phyloP scores from a whole-genome alignment of 2,329 filamentous ascomycete species.

The Aspergillus texensis region DNA sequence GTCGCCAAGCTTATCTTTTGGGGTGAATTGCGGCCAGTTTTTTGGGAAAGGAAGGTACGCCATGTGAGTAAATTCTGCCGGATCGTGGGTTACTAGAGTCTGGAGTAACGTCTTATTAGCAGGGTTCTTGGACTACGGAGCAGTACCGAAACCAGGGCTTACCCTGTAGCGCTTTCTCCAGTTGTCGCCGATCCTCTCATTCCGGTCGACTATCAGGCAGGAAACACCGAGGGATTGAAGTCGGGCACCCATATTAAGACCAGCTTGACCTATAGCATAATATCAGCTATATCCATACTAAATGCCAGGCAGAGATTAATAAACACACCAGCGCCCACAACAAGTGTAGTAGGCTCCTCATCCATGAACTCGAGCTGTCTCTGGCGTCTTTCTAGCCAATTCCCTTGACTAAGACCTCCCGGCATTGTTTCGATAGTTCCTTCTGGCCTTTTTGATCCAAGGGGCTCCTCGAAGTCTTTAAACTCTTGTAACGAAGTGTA shows the following conservation, averaged over 20 bases:
- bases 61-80: constrained; percentile 44
- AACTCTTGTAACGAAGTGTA: constrained; percentile 44
- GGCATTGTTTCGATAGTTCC: constrained; percentile 40
- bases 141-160: background rate
- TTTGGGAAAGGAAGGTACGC: constrained; percentile 45
- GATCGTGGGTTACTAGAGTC: constrained; percentile 45
- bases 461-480: constrained; percentile 36
- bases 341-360: constrained; percentile 43
- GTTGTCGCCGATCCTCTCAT: constrained; percentile 51
- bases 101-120: constrained; percentile 7
- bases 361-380: constrained; percentile 37
- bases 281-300: background rate
- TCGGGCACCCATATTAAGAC: constrained; percentile 46
- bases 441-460: constrained; percentile 33
- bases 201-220: constrained; percentile 49
- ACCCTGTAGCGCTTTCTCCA: constrained; percentile 55
- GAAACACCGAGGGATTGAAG: constrained; percentile 44
- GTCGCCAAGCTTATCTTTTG: constrained; percentile 51
- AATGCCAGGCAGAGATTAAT: background rate
- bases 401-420: constrained; percentile 33
- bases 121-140: background rate
- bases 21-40: constrained; percentile 48
- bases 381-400: constrained; percentile 41
- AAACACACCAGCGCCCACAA: constrained; percentile 44
- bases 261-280: constrained; percentile 43